Evolutionary conservation across 768 basidiomycete species (phyloP), one percentile per base, ranked within the genome.

Genomic region (Boletus eberwhitei): DNA sequence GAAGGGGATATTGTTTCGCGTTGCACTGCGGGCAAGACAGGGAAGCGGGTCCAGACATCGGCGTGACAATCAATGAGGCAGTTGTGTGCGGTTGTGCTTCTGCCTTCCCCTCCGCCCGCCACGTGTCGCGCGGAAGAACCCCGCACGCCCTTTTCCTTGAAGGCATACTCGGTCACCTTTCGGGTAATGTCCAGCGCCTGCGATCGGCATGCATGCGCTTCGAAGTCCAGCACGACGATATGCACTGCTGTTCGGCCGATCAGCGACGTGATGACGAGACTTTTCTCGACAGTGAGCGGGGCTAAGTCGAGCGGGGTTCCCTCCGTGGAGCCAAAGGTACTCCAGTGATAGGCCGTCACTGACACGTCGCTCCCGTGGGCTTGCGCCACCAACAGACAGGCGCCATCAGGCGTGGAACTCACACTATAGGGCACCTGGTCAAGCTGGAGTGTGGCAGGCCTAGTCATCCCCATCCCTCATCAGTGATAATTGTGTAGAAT

Each of bases 1-100:
- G 72, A 72, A 0, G 72, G 69, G 0, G 71, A 66, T 38, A 77
- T 71, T 0, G 78, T 79, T 31, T 75, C 72, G 8, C 79, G 74
- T 35, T 74, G 73, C n/a, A 85, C 73, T 0, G 83, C 81, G 3
- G 83, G 71, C 2, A 80, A 57, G 4, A 85, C 83, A 0, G 83
- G 83, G 61, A 83, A 85, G 9, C 83, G 77, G 5, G 75, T 81
- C 83, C 83, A 85, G 21, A 83, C 78, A 13, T 83, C 81, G 0
- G 74, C 64, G 48, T 82, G 76, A 50, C 81, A 83, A 56, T 83
- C 79, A 16, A 85, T 67, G 13, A 85, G 67, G 42, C 70, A 76
- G 50, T 83, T 86, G 55, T 83, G 75, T 8, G 64, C 58, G 2
- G 74, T 75, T 6, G 48, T 26, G 17, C 43, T 52, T 17, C 11